Base-by-base conservation (phyloP, 345 rosid species). In the Rubroshorea leprosula region DNA sequence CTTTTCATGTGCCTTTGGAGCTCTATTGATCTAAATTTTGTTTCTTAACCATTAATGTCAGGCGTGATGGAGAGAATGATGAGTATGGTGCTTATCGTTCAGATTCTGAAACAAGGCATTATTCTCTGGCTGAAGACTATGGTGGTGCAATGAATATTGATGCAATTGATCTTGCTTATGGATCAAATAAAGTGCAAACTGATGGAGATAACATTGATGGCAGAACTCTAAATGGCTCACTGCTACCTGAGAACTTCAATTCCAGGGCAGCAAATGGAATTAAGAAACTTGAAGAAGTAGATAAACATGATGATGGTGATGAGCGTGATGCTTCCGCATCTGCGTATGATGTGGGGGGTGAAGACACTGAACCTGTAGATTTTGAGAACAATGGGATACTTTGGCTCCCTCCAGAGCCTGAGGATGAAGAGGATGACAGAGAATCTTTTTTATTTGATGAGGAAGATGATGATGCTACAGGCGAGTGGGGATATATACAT, bases 341-440 rank as follows among this genome's bases (percentile, higher is more conserved):
- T 58, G 65, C 74, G 26, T 64, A 73, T 60, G 78, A 80, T 55
- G 57, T 67, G 63, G 85, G 76, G 69, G 74, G 77, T 58, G 50
- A 60, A 41, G 80, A 83, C 63, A 43, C 66, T 18, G 96, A 85
- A 74, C 85, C 82, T 51, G 84, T 93, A 39, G 94, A 93, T 74
- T 89, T 81, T 74, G 99, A 93, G 85, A 87, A 72, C 55, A 84
- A 79, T 78, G 85, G 85, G 55, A 65, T 81, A 26, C 80, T 93
- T 55, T 93, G 99, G 99, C 71, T 80, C 26, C 94, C 91, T 26
- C 99, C 97, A 35, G 96, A 93, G 69, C 99, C 97, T 51, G 91
- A 77, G 68, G 94, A 93, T 60, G 94, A 81, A 69, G 96, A 93
- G 62, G 99, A 93, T 65, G 99, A 93, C 64, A 83, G 71, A 74